phyloP scores from a whole-genome alignment of 2,329 filamentous ascomycete species.

The Phialemoniopsis sp. region DNA sequence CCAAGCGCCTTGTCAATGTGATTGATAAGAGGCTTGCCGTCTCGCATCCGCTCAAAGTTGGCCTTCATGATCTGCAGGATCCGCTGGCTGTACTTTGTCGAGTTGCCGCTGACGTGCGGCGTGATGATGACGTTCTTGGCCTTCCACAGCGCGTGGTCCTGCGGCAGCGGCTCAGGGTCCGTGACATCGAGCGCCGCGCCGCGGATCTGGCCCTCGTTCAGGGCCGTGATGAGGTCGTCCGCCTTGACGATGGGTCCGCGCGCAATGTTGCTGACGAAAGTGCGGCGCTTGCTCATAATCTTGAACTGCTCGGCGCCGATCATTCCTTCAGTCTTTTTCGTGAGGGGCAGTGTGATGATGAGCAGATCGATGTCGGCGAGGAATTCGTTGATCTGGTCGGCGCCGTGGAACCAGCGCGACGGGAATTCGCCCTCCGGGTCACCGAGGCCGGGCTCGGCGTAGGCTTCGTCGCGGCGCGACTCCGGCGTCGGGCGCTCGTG shows the following conservation, averaged over 20 bases:
- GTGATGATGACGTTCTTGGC: conserved; percentile 64
- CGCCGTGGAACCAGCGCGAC: conserved; percentile 45
- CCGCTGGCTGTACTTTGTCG: conserved; percentile 32
- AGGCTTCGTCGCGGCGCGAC: conserved; percentile 59
- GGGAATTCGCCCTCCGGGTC: conserved; percentile 47
- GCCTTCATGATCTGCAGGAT: conserved; percentile 34
- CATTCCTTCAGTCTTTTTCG: conserved; percentile 39
- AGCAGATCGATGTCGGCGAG: conserved; percentile 47
- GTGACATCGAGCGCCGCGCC: conserved; percentile 77
- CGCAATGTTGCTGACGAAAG: conserved; percentile 69
- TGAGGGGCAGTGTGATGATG: conserved; percentile 48
- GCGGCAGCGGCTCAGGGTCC: conserved; percentile 72
- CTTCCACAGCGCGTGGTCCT: conserved; percentile 65
- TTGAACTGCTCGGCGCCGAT: conserved; percentile 47
- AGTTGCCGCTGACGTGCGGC: conserved; percentile 42
- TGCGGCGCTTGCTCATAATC: conserved; percentile 37
- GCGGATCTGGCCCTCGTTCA: conserved; percentile 38
- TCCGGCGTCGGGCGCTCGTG: conserved; percentile 63
- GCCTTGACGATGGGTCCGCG: conserved; percentile 50
- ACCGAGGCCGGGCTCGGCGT: conserved; percentile 63
- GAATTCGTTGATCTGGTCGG: conserved; percentile 36
- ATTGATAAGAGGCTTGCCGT: conserved; percentile 33
- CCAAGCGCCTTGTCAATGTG: conserved; percentile 22
- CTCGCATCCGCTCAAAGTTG: conserved; percentile 32
- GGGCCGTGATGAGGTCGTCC: conserved; percentile 56